Conservation (phyloP, 116 monocot genomes). For the Dioscorea cayenensis region DNA sequence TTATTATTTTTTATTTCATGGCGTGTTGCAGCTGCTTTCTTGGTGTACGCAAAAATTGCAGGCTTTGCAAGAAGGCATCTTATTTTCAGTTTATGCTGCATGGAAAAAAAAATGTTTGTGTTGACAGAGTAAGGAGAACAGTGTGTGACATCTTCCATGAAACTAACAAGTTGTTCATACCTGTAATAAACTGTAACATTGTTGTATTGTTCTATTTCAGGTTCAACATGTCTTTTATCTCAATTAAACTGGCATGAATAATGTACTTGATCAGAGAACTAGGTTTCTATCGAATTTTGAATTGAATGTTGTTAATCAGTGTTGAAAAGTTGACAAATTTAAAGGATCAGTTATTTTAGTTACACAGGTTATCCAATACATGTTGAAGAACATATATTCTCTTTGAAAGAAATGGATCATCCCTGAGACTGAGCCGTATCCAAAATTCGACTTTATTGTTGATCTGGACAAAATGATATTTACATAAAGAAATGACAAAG, state of each 20-base stretch:
- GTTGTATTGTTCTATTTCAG: background rate
- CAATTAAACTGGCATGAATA: background rate
- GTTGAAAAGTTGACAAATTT: too few species aligned
- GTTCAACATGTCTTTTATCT: background rate
- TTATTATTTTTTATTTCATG: background rate
- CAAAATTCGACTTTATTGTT: too few species aligned
- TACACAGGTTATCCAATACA: too few species aligned
- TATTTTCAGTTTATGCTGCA: background rate
- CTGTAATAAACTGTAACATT: background rate
- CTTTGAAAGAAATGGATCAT: too few species aligned
- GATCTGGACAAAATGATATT: background rate
- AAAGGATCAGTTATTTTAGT: too few species aligned
- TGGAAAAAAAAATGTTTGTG: background rate
- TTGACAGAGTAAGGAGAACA: background rate
- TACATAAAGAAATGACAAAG: conserved; percentile 5
- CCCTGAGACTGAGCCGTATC: too few species aligned
- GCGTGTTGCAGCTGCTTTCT: background rate
- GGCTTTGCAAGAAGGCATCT: background rate
- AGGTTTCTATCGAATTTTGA: too few species aligned
- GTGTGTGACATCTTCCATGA: background rate
- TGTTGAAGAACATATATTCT: too few species aligned
- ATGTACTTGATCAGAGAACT: background rate
- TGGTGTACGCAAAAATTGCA: background rate
- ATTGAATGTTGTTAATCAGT: too few species aligned
- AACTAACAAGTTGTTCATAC: conserved; percentile 1